phyloP scores from a whole-genome alignment of 2,329 filamentous ascomycete species.

The Aspergillus neotritici region DNA sequence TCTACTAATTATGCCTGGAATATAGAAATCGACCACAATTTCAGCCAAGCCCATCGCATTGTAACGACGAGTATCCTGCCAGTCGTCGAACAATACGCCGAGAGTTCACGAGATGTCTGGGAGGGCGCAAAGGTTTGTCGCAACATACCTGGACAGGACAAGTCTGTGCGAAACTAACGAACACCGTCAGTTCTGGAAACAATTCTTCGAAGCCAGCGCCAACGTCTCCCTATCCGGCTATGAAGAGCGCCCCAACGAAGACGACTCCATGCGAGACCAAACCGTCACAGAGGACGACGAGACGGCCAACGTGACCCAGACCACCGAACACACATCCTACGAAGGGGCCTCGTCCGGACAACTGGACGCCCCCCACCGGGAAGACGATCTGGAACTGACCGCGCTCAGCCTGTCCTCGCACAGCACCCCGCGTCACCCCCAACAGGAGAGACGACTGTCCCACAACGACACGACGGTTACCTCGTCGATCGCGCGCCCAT shows the following conservation, averaged over 20 bases:
- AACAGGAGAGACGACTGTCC: conserved; percentile 18
- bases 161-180: conserved; percentile 1
- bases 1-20: conserved; percentile 9
- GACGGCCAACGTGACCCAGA: conserved; percentile 45
- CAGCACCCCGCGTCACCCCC: conserved; percentile 43
- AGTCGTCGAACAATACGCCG: conserved; percentile 89
- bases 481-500: conserved; percentile 54
- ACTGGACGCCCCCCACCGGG: conserved; percentile 22
- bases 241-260: conserved; percentile 64
- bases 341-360: conserved; percentile 36
- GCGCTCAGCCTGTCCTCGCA: conserved; percentile 40
- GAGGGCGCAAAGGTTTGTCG: conserved; percentile 77
- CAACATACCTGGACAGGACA: neutral
- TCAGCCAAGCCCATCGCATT: conserved; percentile 92
- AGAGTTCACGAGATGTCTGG: conserved; percentile 91
- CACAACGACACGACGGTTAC: conserved; percentile 37
- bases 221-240: conserved; percentile 96
- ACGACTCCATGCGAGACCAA: conserved; percentile 48
- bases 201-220: conserved; percentile 97
- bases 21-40: conserved; percentile 97
- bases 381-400: conserved; percentile 44
- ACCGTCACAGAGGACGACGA: conserved; percentile 53
- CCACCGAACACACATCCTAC: conserved; percentile 37
- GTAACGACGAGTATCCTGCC: conserved; percentile 91
- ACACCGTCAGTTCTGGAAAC: conserved; percentile 85